Evolutionary conservation across 208 protist species (phyloP).

Genomic region (Acanthamoeba lenticulata): DNA sequence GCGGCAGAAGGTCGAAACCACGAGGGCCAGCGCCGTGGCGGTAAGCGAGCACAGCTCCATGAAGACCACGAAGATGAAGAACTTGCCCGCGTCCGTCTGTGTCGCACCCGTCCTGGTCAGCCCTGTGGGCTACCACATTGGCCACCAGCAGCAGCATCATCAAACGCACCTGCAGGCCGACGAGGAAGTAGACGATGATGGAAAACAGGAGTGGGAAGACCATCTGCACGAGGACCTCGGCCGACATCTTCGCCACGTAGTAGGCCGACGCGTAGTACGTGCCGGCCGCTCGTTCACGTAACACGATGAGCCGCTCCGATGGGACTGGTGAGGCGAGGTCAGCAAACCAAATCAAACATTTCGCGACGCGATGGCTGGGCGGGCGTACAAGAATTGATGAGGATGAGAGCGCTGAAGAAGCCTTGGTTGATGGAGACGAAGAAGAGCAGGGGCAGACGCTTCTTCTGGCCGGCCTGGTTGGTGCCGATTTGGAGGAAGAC

Average conservation of each 20-base stretch:
- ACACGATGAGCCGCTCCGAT: slow-evolving; percentile 66
- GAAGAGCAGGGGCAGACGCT: slow-evolving; percentile 53
- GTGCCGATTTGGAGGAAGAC: slow-evolving; percentile 54
- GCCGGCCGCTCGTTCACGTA: slow-evolving; percentile 69
- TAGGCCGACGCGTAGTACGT: slow-evolving; percentile 70
- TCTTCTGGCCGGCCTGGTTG: not conserved
- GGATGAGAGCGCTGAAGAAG: slow-evolving; percentile 42
- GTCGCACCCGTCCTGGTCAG: too few species aligned
- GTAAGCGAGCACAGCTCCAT: slow-evolving; percentile 64
- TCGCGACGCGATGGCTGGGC: too few species aligned
- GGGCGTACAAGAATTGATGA: slow-evolving; percentile 53
- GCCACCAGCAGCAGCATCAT: too few species aligned
- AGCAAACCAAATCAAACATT: too few species aligned
- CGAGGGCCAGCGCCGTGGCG: slow-evolving; percentile 32
- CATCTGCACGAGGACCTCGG: slow-evolving; percentile 62
- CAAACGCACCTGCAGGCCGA: slow-evolving; percentile 59
- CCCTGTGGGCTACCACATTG: too few species aligned
- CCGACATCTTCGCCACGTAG: slow-evolving; percentile 69
- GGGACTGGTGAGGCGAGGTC: slow-evolving; percentile 46
- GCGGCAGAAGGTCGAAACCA: slow-evolving; percentile 60
- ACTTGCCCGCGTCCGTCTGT: slow-evolving; percentile 45
- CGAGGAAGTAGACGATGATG: slow-evolving; percentile 32
- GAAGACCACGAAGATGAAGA: slow-evolving; percentile 53
- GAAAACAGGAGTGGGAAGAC: slow-evolving; percentile 46
- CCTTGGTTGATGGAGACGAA: slow-evolving; percentile 67